Evolutionary conservation across 2,329 filamentous ascomycete species (phyloP).

Genomic region (Clonostachys rhizophaga): DNA sequence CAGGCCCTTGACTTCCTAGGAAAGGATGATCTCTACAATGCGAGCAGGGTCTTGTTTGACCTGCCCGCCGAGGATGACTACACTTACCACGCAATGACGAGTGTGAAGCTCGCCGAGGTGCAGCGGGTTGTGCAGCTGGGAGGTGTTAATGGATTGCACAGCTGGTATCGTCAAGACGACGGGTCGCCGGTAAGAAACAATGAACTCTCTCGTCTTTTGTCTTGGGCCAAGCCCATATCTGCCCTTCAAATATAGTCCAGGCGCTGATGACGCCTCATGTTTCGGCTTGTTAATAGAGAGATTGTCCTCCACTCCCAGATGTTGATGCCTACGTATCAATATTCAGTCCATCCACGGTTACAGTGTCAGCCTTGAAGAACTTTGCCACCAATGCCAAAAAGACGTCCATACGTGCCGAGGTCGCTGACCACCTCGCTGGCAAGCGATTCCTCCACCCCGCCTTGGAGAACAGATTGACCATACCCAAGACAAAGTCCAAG

Average conservation of each 20-base stretch:
- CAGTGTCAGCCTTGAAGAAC: constrained; percentile 56
- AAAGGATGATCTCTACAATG: constrained; percentile 32
- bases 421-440: constrained; percentile 50
- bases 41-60: constrained; percentile 35
- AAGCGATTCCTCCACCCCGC: constrained; percentile 46
- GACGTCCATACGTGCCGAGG: constrained; percentile 50
- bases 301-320: constrained; percentile 50
- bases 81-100: constrained; percentile 46
- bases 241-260: neutral
- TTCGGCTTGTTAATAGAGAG: constrained; percentile 17
- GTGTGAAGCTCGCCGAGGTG: constrained; percentile 41
- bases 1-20: constrained; percentile 28
- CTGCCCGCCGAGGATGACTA: constrained; percentile 39
- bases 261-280: constrained; percentile 2
- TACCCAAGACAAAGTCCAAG: constrained; percentile 39
- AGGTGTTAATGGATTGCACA: constrained; percentile 37
- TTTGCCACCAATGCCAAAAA: constrained; percentile 62
- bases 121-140: constrained; percentile 40
- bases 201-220: neutral
- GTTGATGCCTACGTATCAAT: constrained; percentile 63
- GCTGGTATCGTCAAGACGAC: constrained; percentile 39
- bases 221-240: neutral
- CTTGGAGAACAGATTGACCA: constrained; percentile 27
- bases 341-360: constrained; percentile 57
- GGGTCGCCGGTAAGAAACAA: constrained; percentile 20